A percentile compares a stretch with the other conserved stretches of the same genome.
Evolutionary conservation across 176 grass and related monocot genomes (phyloP).

Genomic region (Puya raimondii): DNA sequence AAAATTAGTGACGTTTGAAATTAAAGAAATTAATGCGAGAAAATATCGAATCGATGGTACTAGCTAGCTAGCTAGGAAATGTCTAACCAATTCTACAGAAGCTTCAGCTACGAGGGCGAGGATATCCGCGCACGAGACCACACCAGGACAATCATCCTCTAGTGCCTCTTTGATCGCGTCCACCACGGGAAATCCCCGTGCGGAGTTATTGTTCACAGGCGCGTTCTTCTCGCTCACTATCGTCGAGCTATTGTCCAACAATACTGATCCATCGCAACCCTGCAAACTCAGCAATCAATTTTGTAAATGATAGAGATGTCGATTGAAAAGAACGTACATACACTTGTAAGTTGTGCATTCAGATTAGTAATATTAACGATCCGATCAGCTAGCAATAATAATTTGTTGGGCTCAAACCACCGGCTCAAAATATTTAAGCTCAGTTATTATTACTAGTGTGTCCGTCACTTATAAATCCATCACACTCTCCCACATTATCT

Average conservation of each 20-base stretch:
- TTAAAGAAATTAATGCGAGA: neutral
- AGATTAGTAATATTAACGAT: no score
- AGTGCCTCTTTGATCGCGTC: slow-evolving; percentile 13
- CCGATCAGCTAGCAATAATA: no score
- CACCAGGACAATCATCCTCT: slow-evolving; percentile 2
- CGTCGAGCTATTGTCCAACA: neutral
- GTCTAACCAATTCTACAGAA: neutral
- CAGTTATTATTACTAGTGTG: no score
- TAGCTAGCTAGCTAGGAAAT: neutral
- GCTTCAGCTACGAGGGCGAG: slow-evolving; percentile 11
- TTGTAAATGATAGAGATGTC: no score
- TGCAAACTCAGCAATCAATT: neutral
- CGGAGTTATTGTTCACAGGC: neutral
- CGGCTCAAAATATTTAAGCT: no score
- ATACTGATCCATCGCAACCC: slow-evolving; percentile 19
- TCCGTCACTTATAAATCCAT: no score
- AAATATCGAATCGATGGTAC: neutral
- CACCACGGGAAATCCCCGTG: slow-evolving; percentile 2
- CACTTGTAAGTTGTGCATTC: no score
- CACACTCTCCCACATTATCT: no score
- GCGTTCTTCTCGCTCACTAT: slow-evolving; percentile 12
- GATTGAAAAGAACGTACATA: no score
- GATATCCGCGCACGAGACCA: slow-evolving; percentile 21
- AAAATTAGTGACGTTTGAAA: neutral
- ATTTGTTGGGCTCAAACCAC: no score